Conservation (phyloP, 2,329 filamentous ascomycete species). For the Sporothrix curviconia region DNA sequence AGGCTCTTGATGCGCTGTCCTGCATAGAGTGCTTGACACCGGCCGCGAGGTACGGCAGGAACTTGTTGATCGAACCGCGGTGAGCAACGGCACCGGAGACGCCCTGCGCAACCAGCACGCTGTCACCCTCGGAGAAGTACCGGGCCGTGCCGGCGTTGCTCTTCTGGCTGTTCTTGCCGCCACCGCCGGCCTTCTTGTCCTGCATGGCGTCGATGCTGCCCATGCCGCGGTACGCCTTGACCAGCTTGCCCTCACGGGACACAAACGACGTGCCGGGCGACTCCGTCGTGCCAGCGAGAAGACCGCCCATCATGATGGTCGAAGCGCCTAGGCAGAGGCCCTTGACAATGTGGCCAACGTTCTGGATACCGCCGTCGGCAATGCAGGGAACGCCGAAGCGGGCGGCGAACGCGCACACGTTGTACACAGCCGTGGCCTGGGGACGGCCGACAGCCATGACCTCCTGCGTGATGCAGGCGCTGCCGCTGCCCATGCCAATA, state of each 20-base stretch:
- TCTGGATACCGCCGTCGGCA: constrained; percentile 95
- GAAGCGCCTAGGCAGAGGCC: constrained; percentile 89
- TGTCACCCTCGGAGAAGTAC: constrained; percentile 97
- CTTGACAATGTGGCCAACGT: constrained; percentile 98
- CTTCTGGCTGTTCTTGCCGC: constrained; percentile 64
- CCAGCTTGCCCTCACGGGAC: constrained; percentile 90
- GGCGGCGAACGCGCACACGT: constrained; percentile 80
- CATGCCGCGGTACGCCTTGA: constrained; percentile 99
- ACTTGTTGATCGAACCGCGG: constrained; percentile 82
- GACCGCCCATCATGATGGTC: constrained; percentile 98
- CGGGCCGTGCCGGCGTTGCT: constrained; percentile 93
- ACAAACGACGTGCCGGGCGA: constrained; percentile 96
- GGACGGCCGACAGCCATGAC: constrained; percentile 98
- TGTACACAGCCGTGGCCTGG: constrained; percentile 88
- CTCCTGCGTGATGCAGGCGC: constrained; percentile 97
- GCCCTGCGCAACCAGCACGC: constrained; percentile 91
- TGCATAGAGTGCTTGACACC: constrained; percentile 97
- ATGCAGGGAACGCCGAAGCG: constrained; percentile 96
- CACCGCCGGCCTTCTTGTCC: constrained; percentile 86
- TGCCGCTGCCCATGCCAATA: constrained; percentile 98
- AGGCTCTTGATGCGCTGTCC: constrained; percentile 82
- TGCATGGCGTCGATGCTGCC: constrained; percentile 99
- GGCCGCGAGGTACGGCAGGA: constrained; percentile 89
- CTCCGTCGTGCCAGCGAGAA: constrained; percentile 93
- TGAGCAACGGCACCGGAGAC: constrained; percentile 82